Percentiles rank a stretch among this genome's conserved stretches.
Evolutionary conservation across 257 asterid species (phyloP).

Genomic region (Nicotiana tomentosiformis): DNA sequence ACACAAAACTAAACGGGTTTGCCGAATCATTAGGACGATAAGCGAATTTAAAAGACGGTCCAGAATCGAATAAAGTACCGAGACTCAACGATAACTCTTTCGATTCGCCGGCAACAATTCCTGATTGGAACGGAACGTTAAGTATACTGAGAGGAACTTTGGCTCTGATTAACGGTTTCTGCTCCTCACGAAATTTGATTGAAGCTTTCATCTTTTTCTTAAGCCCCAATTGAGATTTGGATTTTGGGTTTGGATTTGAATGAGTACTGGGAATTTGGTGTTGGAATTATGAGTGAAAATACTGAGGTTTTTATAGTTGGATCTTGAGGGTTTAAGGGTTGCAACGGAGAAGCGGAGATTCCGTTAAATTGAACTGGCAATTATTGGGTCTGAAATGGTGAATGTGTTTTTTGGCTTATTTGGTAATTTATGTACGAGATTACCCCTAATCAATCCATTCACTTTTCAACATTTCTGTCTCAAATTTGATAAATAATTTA

Average conservation of each 20-base stretch:
- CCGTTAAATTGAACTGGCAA: constrained; percentile 6
- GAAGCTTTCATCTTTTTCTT: constrained; percentile 74
- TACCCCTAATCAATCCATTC: background rate
- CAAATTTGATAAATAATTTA: background rate
- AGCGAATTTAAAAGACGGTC: constrained; percentile 63
- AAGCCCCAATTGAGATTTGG: background rate
- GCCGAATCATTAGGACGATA: constrained; percentile 77
- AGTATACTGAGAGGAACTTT: constrained; percentile 74
- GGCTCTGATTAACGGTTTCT: constrained; percentile 74
- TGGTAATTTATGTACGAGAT: background rate
- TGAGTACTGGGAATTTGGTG: background rate
- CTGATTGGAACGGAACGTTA: constrained; percentile 74
- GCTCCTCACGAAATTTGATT: constrained; percentile 82
- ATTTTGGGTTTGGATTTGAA: background rate
- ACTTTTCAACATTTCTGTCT: too few relatives aligned
- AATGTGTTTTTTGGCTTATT: background rate
- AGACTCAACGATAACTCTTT: constrained; percentile 67
- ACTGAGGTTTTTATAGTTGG: background rate
- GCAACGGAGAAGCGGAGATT: background rate
- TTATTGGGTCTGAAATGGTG: background rate
- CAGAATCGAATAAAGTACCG: constrained; percentile 59
- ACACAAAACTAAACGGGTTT: constrained; percentile 67
- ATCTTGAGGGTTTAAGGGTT: background rate
- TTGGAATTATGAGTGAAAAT: too few relatives aligned
- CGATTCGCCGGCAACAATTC: constrained; percentile 72